Evolutionary conservation across 2,329 filamentous ascomycete species (phyloP).

Genomic region (Parastagonospora nodorum): DNA sequence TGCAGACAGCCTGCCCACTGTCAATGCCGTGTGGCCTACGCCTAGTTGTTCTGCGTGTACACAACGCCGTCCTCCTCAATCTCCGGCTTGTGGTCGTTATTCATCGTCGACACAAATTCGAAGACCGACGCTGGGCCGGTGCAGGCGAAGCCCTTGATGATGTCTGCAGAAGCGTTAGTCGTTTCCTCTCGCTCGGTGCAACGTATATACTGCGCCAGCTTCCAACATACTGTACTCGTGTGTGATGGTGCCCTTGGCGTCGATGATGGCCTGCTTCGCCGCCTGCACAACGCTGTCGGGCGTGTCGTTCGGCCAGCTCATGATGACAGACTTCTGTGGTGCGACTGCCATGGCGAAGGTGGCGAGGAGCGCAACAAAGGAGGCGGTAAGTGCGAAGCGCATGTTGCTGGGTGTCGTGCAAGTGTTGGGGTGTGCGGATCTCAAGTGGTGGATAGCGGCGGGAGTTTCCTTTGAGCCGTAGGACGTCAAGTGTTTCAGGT

Average conservation of each 20-base stretch:
- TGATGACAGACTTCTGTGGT: conserved; percentile 72
- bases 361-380: conserved; percentile 64
- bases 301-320: conserved; percentile 74
- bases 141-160: conserved; percentile 75
- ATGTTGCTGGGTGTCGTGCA: conserved; percentile 53
- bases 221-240: conserved; percentile 67
- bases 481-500: neutral
- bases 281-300: conserved; percentile 70
- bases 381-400: conserved; percentile 65
- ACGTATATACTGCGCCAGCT: neutral
- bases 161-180: conserved; percentile 8
- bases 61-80: conserved; percentile 81
- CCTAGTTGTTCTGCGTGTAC: conserved; percentile 41
- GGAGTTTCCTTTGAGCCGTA: neutral
- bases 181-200: neutral
- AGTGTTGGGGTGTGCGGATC: neutral
- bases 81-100: conserved; percentile 63
- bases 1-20: no score
- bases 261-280: conserved; percentile 72
- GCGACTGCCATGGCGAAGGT: conserved; percentile 65
- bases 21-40: neutral
- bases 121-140: conserved; percentile 72
- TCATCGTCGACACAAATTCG: conserved; percentile 68
- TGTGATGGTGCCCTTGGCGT: conserved; percentile 73
- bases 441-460: neutral